Base-by-base conservation (phyloP, 1,284 basidiomycete species). In the Cutaneotrichosporon arboriforme region DNA sequence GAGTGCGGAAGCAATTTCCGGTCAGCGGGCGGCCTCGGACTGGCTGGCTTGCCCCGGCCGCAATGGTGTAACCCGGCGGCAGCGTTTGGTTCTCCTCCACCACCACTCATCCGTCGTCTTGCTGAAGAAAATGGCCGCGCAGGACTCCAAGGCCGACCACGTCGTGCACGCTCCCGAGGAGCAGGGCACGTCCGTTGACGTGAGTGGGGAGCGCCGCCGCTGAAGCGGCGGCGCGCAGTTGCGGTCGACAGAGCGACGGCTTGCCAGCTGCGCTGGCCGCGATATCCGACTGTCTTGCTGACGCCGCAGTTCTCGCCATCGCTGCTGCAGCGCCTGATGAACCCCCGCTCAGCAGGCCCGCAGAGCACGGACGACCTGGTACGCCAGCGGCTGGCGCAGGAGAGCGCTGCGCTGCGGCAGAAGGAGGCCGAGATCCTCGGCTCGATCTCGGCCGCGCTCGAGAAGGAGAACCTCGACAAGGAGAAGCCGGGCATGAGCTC, bases 401-500 rank as follows among this genome's bases (percentile, higher is more conserved):
- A 76, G 59, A 62, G 68, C 4, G 71, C 67, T 17, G 68, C 69
- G 40, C 61, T 76, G 34, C 60, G 73, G 20, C 39, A 63, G 21
- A 67, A 75, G 60, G 74, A 76, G 60, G 64, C 67, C 9, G 68
- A 71, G 55, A 76, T 76, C 53, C 60, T 76, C 44, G 46, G 54
- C 15, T 61, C 60, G 35, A 76, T 76, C 59, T 67, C 64, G 1
- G 62, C 67, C 1, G 74, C 73, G 26, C 60, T 76, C 33, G 74
- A 76, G 55, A 76, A 76, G 65, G 74, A 76, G 61, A 76, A 76
- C 62, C 55, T 76, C 47, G 70, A 75, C 60, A 69, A 66, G 57
- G 72, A 75, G 49, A 72, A 73, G 58, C 68, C 73, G 1, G 72
- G 73, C 9, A 68, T 74, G 67, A 65, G 59, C 49, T 64, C 62